A percentile compares a stretch with the other conserved stretches of the same genome.
Conservation (phyloP, 2,329 filamentous ascomycete species). For the Daldinia eschscholtzii region DNA sequence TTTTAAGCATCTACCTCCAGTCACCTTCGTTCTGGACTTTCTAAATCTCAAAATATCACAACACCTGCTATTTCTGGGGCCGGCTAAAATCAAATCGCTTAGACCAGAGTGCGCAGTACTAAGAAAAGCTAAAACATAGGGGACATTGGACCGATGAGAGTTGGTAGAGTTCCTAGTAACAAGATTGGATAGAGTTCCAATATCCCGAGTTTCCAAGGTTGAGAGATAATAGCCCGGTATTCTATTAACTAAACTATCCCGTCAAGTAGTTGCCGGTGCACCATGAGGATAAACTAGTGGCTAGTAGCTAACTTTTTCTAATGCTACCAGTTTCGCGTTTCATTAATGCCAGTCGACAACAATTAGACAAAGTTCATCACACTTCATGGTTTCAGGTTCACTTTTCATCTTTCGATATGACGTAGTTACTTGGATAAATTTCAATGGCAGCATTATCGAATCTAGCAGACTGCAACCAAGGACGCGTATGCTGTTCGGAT, state of each 20-base stretch:
- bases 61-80: not conserved
- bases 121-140: slow-evolving; percentile 5
- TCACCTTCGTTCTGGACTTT: not conserved
- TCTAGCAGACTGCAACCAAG: not conserved
- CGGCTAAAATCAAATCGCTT: not conserved
- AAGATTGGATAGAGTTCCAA: not conserved
- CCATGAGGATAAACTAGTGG: not conserved
- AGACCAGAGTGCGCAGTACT: not conserved
- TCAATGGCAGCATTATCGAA: not conserved
- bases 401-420: slow-evolving; percentile 7
- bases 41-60: slow-evolving; percentile 1
- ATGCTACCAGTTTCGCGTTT: not conserved
- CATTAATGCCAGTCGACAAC: not conserved
- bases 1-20: not conserved
- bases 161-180: not conserved
- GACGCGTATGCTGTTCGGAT: not conserved
- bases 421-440: not conserved
- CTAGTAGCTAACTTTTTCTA: not conserved
- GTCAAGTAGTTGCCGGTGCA: not conserved
- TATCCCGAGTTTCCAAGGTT: not conserved
- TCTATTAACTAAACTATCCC: not conserved
- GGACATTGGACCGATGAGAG: not conserved
- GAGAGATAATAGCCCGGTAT: not conserved
- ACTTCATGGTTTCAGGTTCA: slow-evolving; percentile 1
- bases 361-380: not conserved